Evolutionary conservation across 306 rosid species (phyloP).

Genomic region (Rubus parviflorus): DNA sequence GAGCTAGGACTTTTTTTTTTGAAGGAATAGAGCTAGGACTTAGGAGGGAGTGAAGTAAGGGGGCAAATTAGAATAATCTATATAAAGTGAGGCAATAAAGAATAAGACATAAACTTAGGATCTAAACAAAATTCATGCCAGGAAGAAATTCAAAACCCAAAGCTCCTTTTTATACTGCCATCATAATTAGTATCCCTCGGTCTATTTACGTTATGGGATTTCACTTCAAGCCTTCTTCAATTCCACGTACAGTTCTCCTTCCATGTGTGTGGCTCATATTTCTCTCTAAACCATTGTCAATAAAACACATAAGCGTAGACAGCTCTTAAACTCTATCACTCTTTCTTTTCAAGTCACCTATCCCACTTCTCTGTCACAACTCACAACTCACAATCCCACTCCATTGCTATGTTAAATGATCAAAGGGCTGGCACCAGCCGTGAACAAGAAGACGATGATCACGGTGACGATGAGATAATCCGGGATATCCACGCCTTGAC

Average conservation of each 20-base stretch:
- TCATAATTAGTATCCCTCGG: neutral
- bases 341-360: neutral
- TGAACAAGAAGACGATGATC: slow-evolving; percentile 29
- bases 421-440: slow-evolving; percentile 33
- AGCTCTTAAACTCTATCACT: neutral
- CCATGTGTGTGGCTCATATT: neutral
- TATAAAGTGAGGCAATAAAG: neutral
- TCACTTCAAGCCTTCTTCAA: neutral
- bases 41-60: neutral
- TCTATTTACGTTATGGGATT: slow-evolving; percentile 5
- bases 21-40: too few species aligned
- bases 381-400: neutral
- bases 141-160: neutral
- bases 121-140: neutral
- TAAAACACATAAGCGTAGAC: neutral
- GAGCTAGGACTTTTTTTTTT: too few species aligned
- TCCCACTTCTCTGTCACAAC: neutral
- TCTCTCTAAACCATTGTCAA: slow-evolving; percentile 1
- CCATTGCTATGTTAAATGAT: slow-evolving; percentile 48
- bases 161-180: neutral
- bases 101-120: neutral
- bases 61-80: neutral
- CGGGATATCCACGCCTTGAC: slow-evolving; percentile 88
- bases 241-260: neutral
- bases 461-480: slow-evolving; percentile 42